These are phyloP conservation scores for Scutellaria barbata DNA, from an alignment of 257 asterid genomes.

Conservation along the genomic window DNA sequence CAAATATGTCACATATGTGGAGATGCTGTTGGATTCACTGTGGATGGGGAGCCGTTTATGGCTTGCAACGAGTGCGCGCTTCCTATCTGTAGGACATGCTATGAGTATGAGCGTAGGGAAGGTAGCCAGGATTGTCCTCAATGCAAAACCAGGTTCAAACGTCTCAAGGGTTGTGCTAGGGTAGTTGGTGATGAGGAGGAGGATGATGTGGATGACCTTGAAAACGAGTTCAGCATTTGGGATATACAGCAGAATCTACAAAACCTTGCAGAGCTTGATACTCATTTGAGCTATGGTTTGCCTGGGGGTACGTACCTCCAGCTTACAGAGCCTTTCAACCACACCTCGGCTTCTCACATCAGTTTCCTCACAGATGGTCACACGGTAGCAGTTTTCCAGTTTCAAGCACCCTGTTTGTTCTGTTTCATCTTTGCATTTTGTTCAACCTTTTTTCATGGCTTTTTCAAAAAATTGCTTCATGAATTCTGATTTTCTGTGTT, in stretches of 20 bases:
- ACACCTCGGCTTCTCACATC: not conserved
- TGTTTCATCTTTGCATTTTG: not conserved
- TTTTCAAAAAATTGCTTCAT: not conserved
- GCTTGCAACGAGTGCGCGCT: constrained; percentile 25
- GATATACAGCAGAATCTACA: not conserved
- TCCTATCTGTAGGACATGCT: constrained; percentile 18
- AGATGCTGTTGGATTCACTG: constrained; percentile 10
- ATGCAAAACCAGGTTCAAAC: constrained; percentile 24
- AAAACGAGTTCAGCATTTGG: not conserved
- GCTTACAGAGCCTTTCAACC: not conserved
- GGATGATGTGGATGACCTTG: constrained; percentile 18
- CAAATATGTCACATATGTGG: constrained; percentile 14
- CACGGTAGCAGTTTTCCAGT: constrained; percentile 6
- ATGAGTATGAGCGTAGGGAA: constrained; percentile 22
- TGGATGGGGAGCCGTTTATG: constrained; percentile 17
- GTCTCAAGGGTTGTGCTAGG: constrained; percentile 24
- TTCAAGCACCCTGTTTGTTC: not conserved
- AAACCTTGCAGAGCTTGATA: constrained; percentile 15
- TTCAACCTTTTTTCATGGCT: not conserved
- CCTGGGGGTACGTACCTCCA: not conserved
- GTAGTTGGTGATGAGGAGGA: constrained; percentile 25
- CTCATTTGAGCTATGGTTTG: not conserved
- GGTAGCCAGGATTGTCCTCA: constrained; percentile 24
- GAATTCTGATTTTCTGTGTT: not conserved
- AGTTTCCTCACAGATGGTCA: constrained; percentile 12